Evolutionary conservation across 129 eudicot species (phyloP), one percentile per base, ranked within the genome.

Genomic region (Rutidosis leptorrhynchoides): DNA sequence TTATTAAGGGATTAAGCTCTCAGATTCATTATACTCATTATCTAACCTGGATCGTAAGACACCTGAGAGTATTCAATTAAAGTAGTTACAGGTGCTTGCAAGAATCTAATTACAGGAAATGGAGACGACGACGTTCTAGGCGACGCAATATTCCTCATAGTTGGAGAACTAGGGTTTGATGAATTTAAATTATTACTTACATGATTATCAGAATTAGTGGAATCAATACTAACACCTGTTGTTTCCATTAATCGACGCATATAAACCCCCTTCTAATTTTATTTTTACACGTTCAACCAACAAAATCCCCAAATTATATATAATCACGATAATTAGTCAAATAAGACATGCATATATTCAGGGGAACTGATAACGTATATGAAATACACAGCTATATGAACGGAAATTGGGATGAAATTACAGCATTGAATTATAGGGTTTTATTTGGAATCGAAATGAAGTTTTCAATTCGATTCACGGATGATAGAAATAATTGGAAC

Each of bases 71-170:
- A 76, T 56, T 88, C 92, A 0, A 88, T 78, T 9, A 85, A 24
- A 60, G 92, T 73, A 6, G 91, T 75, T 1, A 88, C 77, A 11
- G 96, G 96, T 49, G 86, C 83, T 60, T 70, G 92, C 1, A 88
- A 46, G 61, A 82, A 85, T 48, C 91, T 74, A n/a, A 88, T 68
- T 17, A 75, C 32, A 12, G 80, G 80, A 78, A 55, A 76, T 33
- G 51, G 88, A 71, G 58, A 61, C 29, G 62, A 58, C 76, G 49
- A 53, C 64, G 72, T 68, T 57, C 77, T 45, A 45, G 80, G 60
- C 35, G 78, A 71, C 21, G 73, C 27, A 32, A 67, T 45, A 20
- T 65, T 64, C 24, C 33, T 73, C 14, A 45, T 69, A 11, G 77
- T 61, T 37, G 81, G 72, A 10, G 76, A 62, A 22, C 65, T 12